A percentile compares a stretch with the other conserved stretches of the same genome.
Evolutionary conservation across 441 rosid genomes (phyloP).

Genomic region (Brassica balearica): DNA sequence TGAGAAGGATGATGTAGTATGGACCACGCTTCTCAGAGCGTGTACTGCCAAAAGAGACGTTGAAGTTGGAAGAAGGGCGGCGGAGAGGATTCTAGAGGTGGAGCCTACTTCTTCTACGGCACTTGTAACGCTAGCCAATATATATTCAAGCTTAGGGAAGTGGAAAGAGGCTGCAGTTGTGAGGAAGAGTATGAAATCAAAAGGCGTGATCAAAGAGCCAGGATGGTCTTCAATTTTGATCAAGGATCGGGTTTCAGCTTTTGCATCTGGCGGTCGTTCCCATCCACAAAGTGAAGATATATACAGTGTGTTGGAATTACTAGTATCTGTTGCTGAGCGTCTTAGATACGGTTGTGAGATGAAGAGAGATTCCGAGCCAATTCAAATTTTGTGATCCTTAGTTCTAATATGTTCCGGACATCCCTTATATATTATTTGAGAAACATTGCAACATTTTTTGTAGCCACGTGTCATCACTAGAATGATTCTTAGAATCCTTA

Average conservation of each 20-base stretch:
- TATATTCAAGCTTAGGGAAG: conserved; percentile 71
- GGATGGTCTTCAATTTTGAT: conserved; percentile 83
- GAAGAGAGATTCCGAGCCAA: too few species aligned
- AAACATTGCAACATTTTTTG: too few species aligned
- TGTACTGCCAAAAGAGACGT: conserved; percentile 66
- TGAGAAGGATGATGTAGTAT: conserved; percentile 76
- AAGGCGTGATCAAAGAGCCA: conserved; percentile 81
- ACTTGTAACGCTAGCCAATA: conserved; percentile 78
- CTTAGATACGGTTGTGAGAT: conserved; percentile 24
- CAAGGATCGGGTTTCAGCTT: conserved; percentile 57
- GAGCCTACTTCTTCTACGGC: conserved; percentile 79
- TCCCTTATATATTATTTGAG: too few species aligned
- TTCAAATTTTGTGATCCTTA: too few species aligned
- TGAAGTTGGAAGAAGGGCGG: conserved; percentile 68
- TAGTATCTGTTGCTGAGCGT: conserved; percentile 46
- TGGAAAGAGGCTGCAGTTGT: conserved; percentile 81
- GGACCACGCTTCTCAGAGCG: conserved; percentile 85
- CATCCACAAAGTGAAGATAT: conserved; percentile 65
- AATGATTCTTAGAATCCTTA: too few species aligned
- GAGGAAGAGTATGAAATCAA: conserved; percentile 71
- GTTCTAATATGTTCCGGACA: too few species aligned
- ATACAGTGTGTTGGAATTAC: conserved; percentile 53
- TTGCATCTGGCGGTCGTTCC: conserved; percentile 65
- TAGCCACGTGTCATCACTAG: too few species aligned
- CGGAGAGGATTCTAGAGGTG: conserved; percentile 68